Conservation (phyloP, 1,284 basidiomycete species). For the Microstroma glucosiphilum region DNA sequence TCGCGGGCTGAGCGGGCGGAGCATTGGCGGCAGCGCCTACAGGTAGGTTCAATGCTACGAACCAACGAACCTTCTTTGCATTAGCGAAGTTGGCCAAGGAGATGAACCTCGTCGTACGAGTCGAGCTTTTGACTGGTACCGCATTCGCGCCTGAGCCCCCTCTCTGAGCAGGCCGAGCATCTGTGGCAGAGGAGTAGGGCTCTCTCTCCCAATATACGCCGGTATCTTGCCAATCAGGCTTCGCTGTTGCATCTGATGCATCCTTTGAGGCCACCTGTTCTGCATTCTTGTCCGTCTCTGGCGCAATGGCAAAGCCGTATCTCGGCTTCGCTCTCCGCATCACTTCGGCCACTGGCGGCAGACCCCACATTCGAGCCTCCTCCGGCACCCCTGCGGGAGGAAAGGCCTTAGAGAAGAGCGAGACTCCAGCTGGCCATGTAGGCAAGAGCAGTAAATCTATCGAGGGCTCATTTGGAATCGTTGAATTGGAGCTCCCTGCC, state of each 20-base stretch:
- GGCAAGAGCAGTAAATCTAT: slow-evolving; percentile 43
- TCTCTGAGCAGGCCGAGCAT: not conserved
- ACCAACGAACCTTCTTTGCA: slow-evolving; percentile 40
- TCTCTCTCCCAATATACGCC: slow-evolving; percentile 45
- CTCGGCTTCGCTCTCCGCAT: slow-evolving; percentile 26
- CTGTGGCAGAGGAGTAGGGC: slow-evolving; percentile 24
- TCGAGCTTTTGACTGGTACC: not conserved
- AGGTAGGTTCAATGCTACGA: slow-evolving; percentile 38
- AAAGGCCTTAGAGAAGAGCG: slow-evolving; percentile 21
- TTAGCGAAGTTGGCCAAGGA: slow-evolving; percentile 40
- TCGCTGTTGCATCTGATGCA: too few species aligned
- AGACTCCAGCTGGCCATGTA: slow-evolving; percentile 37
- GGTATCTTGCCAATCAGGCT: not conserved
- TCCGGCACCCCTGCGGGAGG: not conserved
- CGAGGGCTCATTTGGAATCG: slow-evolving; percentile 15
- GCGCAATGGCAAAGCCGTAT: slow-evolving; percentile 42
- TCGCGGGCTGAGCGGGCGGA: not conserved
- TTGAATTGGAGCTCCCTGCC: slow-evolving; percentile 13
- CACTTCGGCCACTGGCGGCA: slow-evolving; percentile 27
- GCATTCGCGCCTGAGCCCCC: not conserved
- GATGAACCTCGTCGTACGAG: slow-evolving; percentile 33
- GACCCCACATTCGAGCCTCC: slow-evolving; percentile 33
- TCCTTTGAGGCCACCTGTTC: too few species aligned
- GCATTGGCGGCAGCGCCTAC: slow-evolving; percentile 16
- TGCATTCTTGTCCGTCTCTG: slow-evolving; percentile 3